Percentiles rank a stretch among this genome's conserved stretches.
These are phyloP conservation scores for Hypoxylon subgilvum DNA, from an alignment of 495 filamentous ascomycete genomes.

Conservation along the genomic window DNA sequence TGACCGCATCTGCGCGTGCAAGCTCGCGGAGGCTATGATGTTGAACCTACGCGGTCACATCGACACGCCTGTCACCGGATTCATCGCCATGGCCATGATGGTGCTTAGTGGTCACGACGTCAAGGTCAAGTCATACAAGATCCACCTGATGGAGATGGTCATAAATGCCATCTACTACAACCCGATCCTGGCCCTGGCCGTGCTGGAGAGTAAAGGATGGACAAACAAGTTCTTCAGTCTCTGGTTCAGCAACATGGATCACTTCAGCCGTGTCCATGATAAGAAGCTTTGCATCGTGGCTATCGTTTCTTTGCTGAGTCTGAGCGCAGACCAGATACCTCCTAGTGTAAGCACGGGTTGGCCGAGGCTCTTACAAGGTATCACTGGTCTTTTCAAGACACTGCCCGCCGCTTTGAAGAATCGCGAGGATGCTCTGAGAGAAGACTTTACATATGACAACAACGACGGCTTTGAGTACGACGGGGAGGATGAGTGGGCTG, in stretches of 20 bases:
- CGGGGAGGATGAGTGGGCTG: slow-evolving; percentile 77
- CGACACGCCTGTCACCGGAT: slow-evolving; percentile 83
- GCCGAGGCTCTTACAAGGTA: slow-evolving; percentile 89
- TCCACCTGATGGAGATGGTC: slow-evolving; percentile 98
- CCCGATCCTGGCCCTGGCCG: slow-evolving; percentile 77
- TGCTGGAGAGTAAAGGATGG: slow-evolving; percentile 88
- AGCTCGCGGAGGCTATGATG: slow-evolving; percentile 96
- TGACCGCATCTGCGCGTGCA: slow-evolving; percentile 98
- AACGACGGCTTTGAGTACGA: slow-evolving; percentile 75
- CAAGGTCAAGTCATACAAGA: slow-evolving; percentile 85
- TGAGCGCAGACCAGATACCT: slow-evolving; percentile 79
- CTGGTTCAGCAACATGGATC: slow-evolving; percentile 96
- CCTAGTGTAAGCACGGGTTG: slow-evolving; percentile 90
- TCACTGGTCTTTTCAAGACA: slow-evolving; percentile 88
- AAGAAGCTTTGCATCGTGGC: slow-evolving; percentile 97
- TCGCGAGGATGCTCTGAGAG: slow-evolving; percentile 90
- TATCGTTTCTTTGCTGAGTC: slow-evolving; percentile 80
- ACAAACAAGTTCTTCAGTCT: slow-evolving; percentile 99
- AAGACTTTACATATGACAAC: slow-evolving; percentile 78
- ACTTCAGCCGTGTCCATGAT: slow-evolving; percentile 92
- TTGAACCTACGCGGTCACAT: slow-evolving; percentile 89
- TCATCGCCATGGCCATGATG: slow-evolving; percentile 86
- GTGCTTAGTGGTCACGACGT: slow-evolving; percentile 72
- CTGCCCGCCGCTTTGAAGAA: slow-evolving; percentile 85
- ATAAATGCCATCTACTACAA: slow-evolving; percentile 99